Conservation (phyloP, 768 basidiomycete genomes). For the Rhizopogon vesiculosus region DNA sequence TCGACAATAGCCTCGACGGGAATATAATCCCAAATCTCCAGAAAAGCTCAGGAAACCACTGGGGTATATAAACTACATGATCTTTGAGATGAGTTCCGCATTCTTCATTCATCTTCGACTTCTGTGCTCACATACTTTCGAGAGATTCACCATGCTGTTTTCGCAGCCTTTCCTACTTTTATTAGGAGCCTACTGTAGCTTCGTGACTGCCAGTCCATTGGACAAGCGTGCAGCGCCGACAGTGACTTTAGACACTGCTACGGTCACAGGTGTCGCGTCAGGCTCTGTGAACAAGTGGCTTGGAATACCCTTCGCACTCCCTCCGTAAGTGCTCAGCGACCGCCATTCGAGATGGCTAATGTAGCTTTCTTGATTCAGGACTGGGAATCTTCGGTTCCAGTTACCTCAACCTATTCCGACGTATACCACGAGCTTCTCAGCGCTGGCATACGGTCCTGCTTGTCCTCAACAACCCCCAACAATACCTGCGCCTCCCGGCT, state of each 20-base stretch:
- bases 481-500: slow-evolving; percentile 9
- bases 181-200: neutral
- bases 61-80: neutral
- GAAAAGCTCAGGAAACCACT: neutral
- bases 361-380: slow-evolving; percentile 11
- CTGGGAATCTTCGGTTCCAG: slow-evolving; percentile 22
- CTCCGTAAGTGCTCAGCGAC: slow-evolving; percentile 26
- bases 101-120: neutral
- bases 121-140: neutral
- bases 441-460: slow-evolving; percentile 29
- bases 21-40: neutral
- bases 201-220: neutral
- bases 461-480: slow-evolving; percentile 31
- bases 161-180: neutral
- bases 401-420: slow-evolving; percentile 22
- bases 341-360: neutral
- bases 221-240: slow-evolving; percentile 8
- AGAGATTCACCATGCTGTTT: neutral
- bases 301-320: slow-evolving; percentile 37
- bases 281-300: slow-evolving; percentile 28
- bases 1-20: neutral
- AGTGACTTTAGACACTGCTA: slow-evolving; percentile 24
- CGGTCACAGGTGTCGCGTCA: slow-evolving; percentile 20
- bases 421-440: slow-evolving; percentile 28
- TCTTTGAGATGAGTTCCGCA: neutral